Base-by-base conservation (phyloP, 257 asterid genomes). In the Nyctanthes arbortristis region DNA sequence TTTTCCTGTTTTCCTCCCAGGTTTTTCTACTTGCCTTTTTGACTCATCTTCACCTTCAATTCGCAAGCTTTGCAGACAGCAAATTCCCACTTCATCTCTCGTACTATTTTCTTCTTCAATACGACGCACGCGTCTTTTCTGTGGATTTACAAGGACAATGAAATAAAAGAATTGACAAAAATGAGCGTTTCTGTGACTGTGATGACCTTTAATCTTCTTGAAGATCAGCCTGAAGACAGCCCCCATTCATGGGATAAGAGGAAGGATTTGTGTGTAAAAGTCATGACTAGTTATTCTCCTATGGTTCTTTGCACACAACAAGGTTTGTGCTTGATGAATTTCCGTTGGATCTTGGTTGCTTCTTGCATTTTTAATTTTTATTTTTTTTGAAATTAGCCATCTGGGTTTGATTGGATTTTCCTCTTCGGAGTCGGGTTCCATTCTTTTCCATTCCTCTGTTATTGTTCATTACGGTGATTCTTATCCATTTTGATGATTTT, bases 241-340 rank as follows among this genome's bases (percentile, higher is more conserved):
- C 96, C 95, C 5, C 84, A 89, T 71, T 85, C 97, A 62, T 93
- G 97, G 97, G 96, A 89, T 4, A 93, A 86, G 82, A 89, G 99
- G 93, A 93, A 86, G 77, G 96, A 87, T 74, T 82, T 91, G 79
- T 91, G 99, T 62, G 82, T 82, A 7, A 85, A 91, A 61, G 97
- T 94, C 69, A 91, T 94, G 65, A 91, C 97, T 0, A 86, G 95
- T 75, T 91, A 94, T 65, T 89, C 96, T 43, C 99, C 97, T 2
- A 84, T 89, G 85, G 81, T 94, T 73, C 90, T 93, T 64, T 93
- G 99, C 79, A 94, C 97, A 2, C 99, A 94, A 75, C 96, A 91
- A 81, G 99, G 99, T 93, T 32, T 59, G 31, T 36, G 35, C 16
- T 39, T 66, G 18, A 13, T 31, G 36, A 35, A 5, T 35, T 35